These are phyloP conservation scores for Crithidia thermophila DNA, from an alignment of 208 protist genomes.

Conservation along the genomic window DNA sequence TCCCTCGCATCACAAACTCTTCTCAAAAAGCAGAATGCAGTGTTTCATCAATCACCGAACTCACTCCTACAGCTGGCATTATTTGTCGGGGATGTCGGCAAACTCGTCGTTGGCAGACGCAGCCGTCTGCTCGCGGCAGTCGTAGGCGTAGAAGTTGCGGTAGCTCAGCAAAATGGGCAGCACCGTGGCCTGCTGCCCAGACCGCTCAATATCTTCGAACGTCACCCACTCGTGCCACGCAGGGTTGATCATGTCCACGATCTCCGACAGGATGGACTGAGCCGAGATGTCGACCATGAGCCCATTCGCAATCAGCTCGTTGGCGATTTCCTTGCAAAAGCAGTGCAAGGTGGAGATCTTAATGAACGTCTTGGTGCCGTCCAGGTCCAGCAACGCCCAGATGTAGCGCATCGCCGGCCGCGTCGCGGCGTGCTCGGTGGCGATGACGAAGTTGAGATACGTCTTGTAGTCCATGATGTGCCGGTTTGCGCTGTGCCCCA, in stretches of 20 bases:
- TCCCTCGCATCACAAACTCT: too few species aligned
- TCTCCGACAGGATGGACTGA: conserved; percentile 83
- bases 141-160: conserved; percentile 89
- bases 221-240: conserved; percentile 84
- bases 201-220: conserved; percentile 75
- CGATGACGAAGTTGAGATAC: conserved; percentile 94
- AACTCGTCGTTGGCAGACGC: conserved; percentile 81
- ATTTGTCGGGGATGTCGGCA: conserved; percentile 31
- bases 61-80: too few species aligned
- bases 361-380: conserved; percentile 63
- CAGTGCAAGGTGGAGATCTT: conserved; percentile 66
- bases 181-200: conserved; percentile 81
- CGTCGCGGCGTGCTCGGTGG: conserved; percentile 87
- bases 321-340: conserved; percentile 88
- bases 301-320: conserved; percentile 65
- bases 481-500: conserved; percentile 61
- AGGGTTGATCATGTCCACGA: conserved; percentile 93
- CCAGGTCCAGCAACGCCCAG: conserved; percentile 84
- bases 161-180: conserved; percentile 87
- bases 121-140: conserved; percentile 88
- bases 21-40: too few species aligned
- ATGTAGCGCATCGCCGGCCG: conserved; percentile 85
- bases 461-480: conserved; percentile 94
- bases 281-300: conserved; percentile 84
- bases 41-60: not conserved